Evolutionary conservation across 2,329 filamentous ascomycete genomes (phyloP), one percentile per base, ranked within the genome.

Genomic region (Epichloe sibirici): DNA sequence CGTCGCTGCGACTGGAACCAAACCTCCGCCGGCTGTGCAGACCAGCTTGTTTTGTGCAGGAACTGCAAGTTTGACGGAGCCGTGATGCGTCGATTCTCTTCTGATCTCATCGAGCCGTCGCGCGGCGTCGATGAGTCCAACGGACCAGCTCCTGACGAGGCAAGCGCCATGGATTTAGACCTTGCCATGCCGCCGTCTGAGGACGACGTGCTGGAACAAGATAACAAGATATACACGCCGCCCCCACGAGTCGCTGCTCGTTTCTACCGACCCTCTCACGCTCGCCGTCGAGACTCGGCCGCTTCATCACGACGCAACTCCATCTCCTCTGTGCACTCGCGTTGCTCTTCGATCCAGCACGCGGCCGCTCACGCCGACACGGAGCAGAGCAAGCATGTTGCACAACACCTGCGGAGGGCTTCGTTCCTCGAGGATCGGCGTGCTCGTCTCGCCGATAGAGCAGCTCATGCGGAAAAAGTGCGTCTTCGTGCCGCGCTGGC

Each of bases 381-480:
- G n/a, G 78, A 80, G 21, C 85, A 89, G 69, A 89, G 83, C 73
- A 87, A 86, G 65, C 78, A 88, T 66, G 74, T 90, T 52, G 86
- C 86, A 53, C 86, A 90, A 64, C 86, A 90, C 64, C 74, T 90
- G 53, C 86, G 88, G 44, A 82, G 88, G 51, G 83, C 86, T 48
- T 88, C 85, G 15, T 90, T 91, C 54, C 78, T 91, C 56, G 87
- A 90, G 66, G 85, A 85, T 58, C 83, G 88, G 56, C 89, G 88
- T 64, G 86, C 87, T 13, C 79, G 87, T 21, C 75, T 93, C 17
- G 87, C 88, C 51, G 87, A 90, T 66, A 76, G 87, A 52, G 88
- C 88, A 31, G 85, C 85, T 7, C 87, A 93, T 66, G 88, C 85
- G 23, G 88, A 93, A 67, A 88, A 90, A 65, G 88, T 93, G 15